phyloP scores from a whole-genome alignment of 208 protist genomes.

The Trypanosoma vivax region DNA sequence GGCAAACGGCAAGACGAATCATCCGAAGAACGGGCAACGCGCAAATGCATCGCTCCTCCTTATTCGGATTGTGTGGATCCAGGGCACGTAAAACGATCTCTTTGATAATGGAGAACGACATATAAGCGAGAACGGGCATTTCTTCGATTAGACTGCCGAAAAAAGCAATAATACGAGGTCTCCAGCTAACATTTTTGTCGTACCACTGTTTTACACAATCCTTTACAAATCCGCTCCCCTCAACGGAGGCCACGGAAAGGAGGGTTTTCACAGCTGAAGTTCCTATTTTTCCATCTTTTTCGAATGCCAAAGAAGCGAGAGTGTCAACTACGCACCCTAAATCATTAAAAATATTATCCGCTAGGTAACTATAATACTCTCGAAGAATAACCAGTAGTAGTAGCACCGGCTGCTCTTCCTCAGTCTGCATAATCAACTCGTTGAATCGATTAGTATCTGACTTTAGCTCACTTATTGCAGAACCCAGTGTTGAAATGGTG shows the following conservation, averaged over 20 bases:
- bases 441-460: background rate
- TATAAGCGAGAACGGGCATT: slow-evolving; percentile 13
- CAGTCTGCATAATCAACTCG: background rate
- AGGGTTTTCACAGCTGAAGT: slow-evolving; percentile 13
- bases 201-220: slow-evolving; percentile 17
- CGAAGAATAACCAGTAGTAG: slow-evolving; percentile 12
- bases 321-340: slow-evolving; percentile 8
- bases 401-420: background rate
- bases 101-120: slow-evolving; percentile 16
- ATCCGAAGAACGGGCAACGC: slow-evolving; percentile 34
- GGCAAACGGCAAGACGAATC: slow-evolving; percentile 28
- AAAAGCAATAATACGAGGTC: slow-evolving; percentile 17
- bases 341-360: slow-evolving; percentile 5
- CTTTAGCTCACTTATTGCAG: slow-evolving; percentile 1
- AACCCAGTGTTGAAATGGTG: background rate
- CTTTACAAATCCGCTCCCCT: slow-evolving; percentile 14
- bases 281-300: background rate
- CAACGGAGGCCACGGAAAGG: slow-evolving; percentile 10
- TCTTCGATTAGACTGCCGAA: slow-evolving; percentile 17
- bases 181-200: slow-evolving; percentile 14
- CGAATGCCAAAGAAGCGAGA: slow-evolving; percentile 17
- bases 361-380: slow-evolving; percentile 14
- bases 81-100: slow-evolving; percentile 26
- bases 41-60: slow-evolving; percentile 29
- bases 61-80: slow-evolving; percentile 31